Evolutionary conservation across 495 filamentous ascomycete species (phyloP).

Genomic region (Tuber magnatum): DNA sequence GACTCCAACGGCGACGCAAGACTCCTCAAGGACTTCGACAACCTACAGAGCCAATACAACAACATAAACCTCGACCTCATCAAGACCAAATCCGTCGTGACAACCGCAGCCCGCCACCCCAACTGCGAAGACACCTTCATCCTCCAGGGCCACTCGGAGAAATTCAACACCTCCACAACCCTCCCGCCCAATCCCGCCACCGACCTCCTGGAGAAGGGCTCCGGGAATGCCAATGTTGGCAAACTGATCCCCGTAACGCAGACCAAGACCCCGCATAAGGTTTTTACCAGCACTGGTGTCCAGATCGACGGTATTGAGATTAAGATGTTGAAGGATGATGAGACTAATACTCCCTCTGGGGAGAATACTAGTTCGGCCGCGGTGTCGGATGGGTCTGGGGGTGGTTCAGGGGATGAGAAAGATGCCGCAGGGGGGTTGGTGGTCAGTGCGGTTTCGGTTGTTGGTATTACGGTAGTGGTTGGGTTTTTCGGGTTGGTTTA

Average conservation of each 20-base stretch:
- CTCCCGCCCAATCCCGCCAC: conserved; percentile 24
- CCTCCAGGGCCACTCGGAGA: conserved; percentile 16
- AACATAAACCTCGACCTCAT: conserved; percentile 21
- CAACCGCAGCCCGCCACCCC: conserved; percentile 4
- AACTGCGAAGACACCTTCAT: conserved; percentile 22
- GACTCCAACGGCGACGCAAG: conserved; percentile 52
- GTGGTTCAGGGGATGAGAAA: not conserved
- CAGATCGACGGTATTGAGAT: conserved; percentile 52
- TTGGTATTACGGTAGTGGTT: conserved; percentile 27
- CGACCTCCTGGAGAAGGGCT: conserved; percentile 27
- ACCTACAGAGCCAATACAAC: conserved; percentile 51
- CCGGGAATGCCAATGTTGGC: conserved; percentile 44
- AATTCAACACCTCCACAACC: conserved; percentile 48
- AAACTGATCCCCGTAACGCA: conserved; percentile 29
- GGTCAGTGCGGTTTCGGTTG: conserved; percentile 37
- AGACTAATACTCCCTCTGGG: conserved; percentile 52
- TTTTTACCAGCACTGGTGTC: conserved; percentile 52
- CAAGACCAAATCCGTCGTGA: conserved; percentile 16
- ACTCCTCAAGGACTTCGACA: conserved; percentile 65
- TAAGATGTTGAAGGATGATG: conserved; percentile 47
- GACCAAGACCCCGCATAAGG: conserved; percentile 41
- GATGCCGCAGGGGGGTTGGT: conserved; percentile 5
- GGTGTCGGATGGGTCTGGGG: not conserved
- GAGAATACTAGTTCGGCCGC: conserved; percentile 36
- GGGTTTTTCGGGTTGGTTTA: conserved; percentile 8